Conservation (phyloP, 2,329 filamentous ascomycete species). For the Neurospora sp. region DNA sequence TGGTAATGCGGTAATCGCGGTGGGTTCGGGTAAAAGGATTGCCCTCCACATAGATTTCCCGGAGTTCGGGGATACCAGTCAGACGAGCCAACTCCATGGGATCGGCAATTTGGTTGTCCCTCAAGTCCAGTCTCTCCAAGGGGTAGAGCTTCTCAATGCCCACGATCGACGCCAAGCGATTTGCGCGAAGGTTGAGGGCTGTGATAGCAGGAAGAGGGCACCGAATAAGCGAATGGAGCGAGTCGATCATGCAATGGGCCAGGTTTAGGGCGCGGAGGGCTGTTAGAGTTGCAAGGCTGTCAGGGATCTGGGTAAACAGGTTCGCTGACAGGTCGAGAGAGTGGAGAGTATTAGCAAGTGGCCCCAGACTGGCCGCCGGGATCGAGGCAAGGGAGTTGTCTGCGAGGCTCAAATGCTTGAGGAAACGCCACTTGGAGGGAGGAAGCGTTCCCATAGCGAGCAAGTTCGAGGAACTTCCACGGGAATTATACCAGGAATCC, state of each 20-base stretch:
- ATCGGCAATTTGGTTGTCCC: constrained; percentile 86
- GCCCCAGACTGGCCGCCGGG: constrained; percentile 62
- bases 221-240: constrained; percentile 73
- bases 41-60: constrained; percentile 83
- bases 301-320: constrained; percentile 86
- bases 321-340: constrained; percentile 91
- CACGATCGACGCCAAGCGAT: constrained; percentile 76
- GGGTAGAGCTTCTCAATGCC: constrained; percentile 84
- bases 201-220: constrained; percentile 89
- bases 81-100: constrained; percentile 82
- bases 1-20: constrained; percentile 72
- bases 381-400: constrained; percentile 86
- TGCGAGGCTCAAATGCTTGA: constrained; percentile 82
- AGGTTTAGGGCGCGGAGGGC: constrained; percentile 87
- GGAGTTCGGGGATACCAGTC: constrained; percentile 82
- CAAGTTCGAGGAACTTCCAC: constrained; percentile 72
- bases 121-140: constrained; percentile 78
- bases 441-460: constrained; percentile 63
- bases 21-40: constrained; percentile 90
- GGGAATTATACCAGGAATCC: constrained; percentile 52
- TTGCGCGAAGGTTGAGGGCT: constrained; percentile 81
- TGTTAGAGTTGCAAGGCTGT: constrained; percentile 76
- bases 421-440: constrained; percentile 84
- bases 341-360: constrained; percentile 77
- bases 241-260: constrained; percentile 96